Evolutionary conservation across 2,329 filamentous ascomycete species (phyloP).

Genomic region (Fusarium concolor): DNA sequence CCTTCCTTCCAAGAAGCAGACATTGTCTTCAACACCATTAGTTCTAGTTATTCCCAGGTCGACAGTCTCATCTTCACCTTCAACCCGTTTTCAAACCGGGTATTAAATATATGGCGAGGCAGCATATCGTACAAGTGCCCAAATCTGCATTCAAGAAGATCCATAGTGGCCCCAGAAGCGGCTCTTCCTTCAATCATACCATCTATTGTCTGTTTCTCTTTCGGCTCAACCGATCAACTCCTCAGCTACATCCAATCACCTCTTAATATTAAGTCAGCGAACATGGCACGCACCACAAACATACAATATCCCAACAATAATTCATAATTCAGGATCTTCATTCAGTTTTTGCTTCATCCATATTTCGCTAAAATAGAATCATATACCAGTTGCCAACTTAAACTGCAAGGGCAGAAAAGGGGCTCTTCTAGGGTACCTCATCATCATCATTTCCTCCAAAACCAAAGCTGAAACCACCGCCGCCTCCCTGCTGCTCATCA

Average conservation of each 20-base stretch:
- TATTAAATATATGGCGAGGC: too few relatives aligned
- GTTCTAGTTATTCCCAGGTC: background rate
- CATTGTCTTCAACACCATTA: slow-evolving; percentile 5
- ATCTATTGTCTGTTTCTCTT: slow-evolving; percentile 1
- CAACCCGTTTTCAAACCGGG: background rate
- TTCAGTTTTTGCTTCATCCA: background rate
- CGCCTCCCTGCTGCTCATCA: slow-evolving; percentile 50
- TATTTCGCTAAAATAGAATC: slow-evolving; percentile 9
- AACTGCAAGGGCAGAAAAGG: slow-evolving; percentile 1
- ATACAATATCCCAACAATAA: background rate
- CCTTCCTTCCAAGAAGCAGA: background rate
- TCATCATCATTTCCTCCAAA: slow-evolving; percentile 62
- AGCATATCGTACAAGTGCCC: background rate
- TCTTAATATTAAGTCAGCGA: too few relatives aligned
- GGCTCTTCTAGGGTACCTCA: slow-evolving; percentile 55
- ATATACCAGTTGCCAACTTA: slow-evolving; percentile 1
- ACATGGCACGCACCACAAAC: background rate
- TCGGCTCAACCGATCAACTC: background rate
- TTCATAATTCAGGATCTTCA: background rate
- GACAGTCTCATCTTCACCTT: background rate
- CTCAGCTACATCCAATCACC: background rate
- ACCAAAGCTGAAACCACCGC: slow-evolving; percentile 63
- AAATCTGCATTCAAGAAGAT: background rate
- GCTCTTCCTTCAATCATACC: background rate
- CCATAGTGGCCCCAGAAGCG: background rate